Percentiles rank a stretch among this genome's conserved stretches.
Conservation (phyloP, 1,139 yeast genomes). For the Ashbya aceris region DNA sequence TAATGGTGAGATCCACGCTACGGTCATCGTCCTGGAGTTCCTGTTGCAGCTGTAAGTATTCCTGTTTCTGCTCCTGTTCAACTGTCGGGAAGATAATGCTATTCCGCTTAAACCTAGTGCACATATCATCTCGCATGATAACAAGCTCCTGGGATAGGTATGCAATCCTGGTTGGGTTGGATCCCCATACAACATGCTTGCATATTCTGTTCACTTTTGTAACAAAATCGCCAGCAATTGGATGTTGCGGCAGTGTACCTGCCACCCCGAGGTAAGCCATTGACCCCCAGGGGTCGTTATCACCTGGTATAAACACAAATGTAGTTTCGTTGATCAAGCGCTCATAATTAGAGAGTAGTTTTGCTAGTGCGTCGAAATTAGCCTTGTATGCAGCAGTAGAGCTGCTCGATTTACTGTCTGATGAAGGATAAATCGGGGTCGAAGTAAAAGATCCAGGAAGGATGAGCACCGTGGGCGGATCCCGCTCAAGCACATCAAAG, state of each 20-base stretch:
- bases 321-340: conserved; percentile 36
- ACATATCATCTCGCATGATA: conserved; percentile 61
- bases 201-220: conserved; percentile 55
- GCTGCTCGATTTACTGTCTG: conserved; percentile 34
- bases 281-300: conserved; percentile 89
- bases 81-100: conserved; percentile 46
- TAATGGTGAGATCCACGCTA: conserved; percentile 16
- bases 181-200: conserved; percentile 58
- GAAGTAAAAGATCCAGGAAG: conserved; percentile 66
- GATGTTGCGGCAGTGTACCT: conserved; percentile 59
- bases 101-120: conserved; percentile 61
- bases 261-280: conserved; percentile 59
- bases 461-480: conserved; percentile 50
- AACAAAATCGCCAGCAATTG: conserved; percentile 63
- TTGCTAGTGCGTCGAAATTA: conserved; percentile 63
- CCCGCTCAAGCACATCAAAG: conserved; percentile 41
- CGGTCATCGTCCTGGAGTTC: conserved; percentile 11
- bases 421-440: conserved; percentile 40
- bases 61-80: conserved; percentile 28
- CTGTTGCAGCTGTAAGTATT: conserved; percentile 14
- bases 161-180: conserved; percentile 70
- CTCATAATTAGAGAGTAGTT: conserved; percentile 42
- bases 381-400: conserved; percentile 50
- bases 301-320: conserved; percentile 73
- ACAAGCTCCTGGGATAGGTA: conserved; percentile 81